Evolutionary conservation across 768 basidiomycete genomes (phyloP), one percentile per base, ranked within the genome.

Genomic region (Dentipellis fragilis): DNA sequence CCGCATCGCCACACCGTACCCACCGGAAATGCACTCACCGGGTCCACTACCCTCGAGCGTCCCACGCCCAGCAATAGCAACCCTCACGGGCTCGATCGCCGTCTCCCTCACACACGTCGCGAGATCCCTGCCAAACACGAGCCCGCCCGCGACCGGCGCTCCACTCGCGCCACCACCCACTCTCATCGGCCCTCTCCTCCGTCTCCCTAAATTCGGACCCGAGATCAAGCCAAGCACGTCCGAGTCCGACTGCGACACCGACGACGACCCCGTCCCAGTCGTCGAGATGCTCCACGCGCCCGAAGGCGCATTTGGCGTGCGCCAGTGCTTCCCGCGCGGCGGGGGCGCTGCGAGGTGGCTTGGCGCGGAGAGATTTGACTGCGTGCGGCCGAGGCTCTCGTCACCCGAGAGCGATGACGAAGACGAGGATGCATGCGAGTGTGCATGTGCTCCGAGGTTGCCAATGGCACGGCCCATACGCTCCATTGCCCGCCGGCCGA

Each of bases 51-150:
- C 56, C 53, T 57, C 55, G 23, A 53, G 45, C 29, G 17, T 21
- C 50, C 49, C 54, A 1, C 55, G 53, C 16, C 52, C 40, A 14
- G 58, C 42, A 35, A 64, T 17, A 14, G 54, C 49, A 4, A 53
- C 42, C 52, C 59, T 53, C 36, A 66, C 55, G 16, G 57, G 58
- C 45, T 65, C 67, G 11, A 82, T 71, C 12, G 78, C 77, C 6
- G 86, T 85, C 57, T 83, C 80, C 51, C 66, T 69, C 35, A 82
- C 81, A 47, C 80, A 83, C 1, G 67, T 63, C 57, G 65, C 73
- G 61, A 92, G 68, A 52, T 80, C 76, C 59, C 78, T 72, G 16
- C 81, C 83, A 67, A 93, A 93, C 42, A 92, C 83, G 37, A 85
- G 61, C 1, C 84, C 81, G 10, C 76, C 71, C 4, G 53, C 60